Evolutionary conservation across 345 rosid genomes (phyloP).

Genomic region (Xanthoceras sorbifolium): DNA sequence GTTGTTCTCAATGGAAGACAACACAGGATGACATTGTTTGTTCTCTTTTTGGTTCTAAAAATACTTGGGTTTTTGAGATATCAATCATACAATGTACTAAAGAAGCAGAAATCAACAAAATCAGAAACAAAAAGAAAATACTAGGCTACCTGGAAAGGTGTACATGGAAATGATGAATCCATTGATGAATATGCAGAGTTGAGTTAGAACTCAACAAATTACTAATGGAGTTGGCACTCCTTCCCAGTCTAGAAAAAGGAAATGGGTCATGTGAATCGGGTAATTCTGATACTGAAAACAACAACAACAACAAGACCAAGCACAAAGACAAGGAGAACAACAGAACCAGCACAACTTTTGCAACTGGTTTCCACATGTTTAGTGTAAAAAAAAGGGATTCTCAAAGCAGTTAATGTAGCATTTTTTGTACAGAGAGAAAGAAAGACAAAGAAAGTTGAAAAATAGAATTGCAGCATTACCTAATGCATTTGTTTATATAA

Average conservation of each 20-base stretch:
- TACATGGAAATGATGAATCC: not conserved
- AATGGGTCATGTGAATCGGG: conserved; percentile 21
- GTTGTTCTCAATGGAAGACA: not conserved
- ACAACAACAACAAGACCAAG: conserved; percentile 17
- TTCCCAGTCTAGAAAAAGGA: conserved; percentile 24
- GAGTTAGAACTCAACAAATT: conserved; percentile 11
- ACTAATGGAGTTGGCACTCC: conserved; percentile 17
- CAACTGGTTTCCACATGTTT: conserved; percentile 23
- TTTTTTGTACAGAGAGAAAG: not conserved
- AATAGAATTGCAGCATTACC: not conserved
- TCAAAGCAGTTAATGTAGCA: not conserved
- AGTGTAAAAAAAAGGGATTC: not conserved
- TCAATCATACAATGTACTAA: not conserved
- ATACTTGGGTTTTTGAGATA: not conserved
- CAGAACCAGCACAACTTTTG: conserved; percentile 12
- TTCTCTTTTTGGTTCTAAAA: not conserved
- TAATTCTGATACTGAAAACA: conserved; percentile 18
- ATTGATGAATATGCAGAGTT: not conserved
- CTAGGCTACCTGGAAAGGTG: not conserved
- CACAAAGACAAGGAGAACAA: conserved; percentile 15
- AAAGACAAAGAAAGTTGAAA: not conserved
- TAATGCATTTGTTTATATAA: conserved; percentile 6
- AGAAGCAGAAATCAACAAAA: not conserved
- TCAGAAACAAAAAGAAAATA: not conserved
- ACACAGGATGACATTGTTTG: no score